Evolutionary conservation across 345 rosid species (phyloP), one percentile per base, ranked within the genome.

Genomic region (Eucalyptus dawsonii): DNA sequence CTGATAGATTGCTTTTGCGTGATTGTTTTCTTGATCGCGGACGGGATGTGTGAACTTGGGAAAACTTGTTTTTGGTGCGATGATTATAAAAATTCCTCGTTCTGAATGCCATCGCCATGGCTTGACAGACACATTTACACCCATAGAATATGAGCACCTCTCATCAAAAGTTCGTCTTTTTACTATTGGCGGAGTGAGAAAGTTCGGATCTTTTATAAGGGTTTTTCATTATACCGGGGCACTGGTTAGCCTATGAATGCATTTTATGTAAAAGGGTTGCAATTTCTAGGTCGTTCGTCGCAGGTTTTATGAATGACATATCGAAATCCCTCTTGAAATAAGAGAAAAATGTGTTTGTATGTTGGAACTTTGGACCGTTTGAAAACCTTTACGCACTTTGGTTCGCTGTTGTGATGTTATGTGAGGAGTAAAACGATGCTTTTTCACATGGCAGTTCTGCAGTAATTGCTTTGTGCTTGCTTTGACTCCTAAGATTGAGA

Each of bases 71-170:
- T 72, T 76, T 40, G 88, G 85, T 86, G 92, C 87, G 80, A 86
- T 92, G 93, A 92, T 92, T 92, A 88, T 47, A 89, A 86, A 58
- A 92, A 92, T 90, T 89, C 89, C 88, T 92, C 89, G 92, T 90
- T 60, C 92, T 92, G 91, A 90, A 90, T 89, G 92, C 90, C 54
- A 90, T 87, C n/a, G 91, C 92, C 91, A 65, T 87, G 86, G 89
- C 89, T 51, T 76, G 89, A 88, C 47, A 88, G 89, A 88, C 89
- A 9, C 80, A 2, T 87, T 45, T 87, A 87, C 88, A 87, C 88
- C 88, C 88, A 86, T 86, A 86, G 88, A 86, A 86, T 86, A 86
- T 86, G 88, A 50, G 88, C 45, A 37, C 40, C 62, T 12, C 15
- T 42, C 27, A 40, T 76, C 47, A 76, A 76, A 76, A 40, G 40